Base-by-base conservation (phyloP, 148 eudicot species). In the Rhododendron ovatum region DNA sequence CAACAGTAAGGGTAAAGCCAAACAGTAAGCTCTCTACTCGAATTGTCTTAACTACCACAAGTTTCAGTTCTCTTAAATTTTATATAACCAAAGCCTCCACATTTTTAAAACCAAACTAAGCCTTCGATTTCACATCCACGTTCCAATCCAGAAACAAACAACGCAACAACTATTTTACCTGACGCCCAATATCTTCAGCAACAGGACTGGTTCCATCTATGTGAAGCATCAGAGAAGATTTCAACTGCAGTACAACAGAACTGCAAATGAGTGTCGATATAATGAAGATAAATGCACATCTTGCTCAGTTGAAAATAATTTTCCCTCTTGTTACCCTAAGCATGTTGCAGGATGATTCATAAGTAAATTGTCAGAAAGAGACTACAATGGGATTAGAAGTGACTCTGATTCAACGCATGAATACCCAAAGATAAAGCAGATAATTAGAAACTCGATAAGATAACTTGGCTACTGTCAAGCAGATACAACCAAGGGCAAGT, bases 111-210 rank as follows among this genome's bases (percentile, higher is more conserved):
- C 45, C 37, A 30, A 55, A 53, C 7, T 81, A 33, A 55, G 45
- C 48, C 15, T 82, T 59, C 41, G 37, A 20, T 22, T 22, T 57
- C 33, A 57, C 18, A 55, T 37, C 47, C 33, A 11, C 35, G 11
- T 5, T 33, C 63, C 48, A 7, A 63, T 51, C 5, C 41, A 48
- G 41, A 45, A 22, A 78, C 12, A 8, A 28, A 33, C 24, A 48
- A 63, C 67, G 51, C 15, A 15, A 17, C 35, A 41, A 57, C 22
- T 53, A 28, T 30, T 55, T 59, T 92, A 96, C 99, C 99, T 96
- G 98, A 84, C 98, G 96, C 35, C 99, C 98, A 85, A 96, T 96
- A 90, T 96, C 99, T 88, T 96, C 99, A 86, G 99, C 98, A 81
- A 94, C 89, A 57, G 98, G 94, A 81, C 95, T 96, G 83, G 97